phyloP scores from a whole-genome alignment of 768 basidiomycete genomes.

The Cystobasidium ongulense region DNA sequence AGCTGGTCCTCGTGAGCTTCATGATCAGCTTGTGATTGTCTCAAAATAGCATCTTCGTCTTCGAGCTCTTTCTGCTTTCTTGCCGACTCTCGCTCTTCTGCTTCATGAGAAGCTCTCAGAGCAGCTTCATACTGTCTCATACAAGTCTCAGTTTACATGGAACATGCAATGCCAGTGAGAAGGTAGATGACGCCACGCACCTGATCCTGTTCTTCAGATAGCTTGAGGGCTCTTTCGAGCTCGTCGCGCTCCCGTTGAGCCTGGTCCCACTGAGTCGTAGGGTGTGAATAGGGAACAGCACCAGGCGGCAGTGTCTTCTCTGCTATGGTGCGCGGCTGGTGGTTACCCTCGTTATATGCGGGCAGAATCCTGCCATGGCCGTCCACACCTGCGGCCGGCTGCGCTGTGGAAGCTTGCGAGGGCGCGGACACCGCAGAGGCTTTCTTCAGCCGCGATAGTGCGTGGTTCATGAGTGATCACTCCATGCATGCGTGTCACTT shows the following conservation, averaged over 20 bases:
- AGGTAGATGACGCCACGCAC: neutral
- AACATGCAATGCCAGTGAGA: neutral
- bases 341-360: neutral
- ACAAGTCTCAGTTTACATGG: neutral
- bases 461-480: neutral
- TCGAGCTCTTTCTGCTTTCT: neutral
- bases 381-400: neutral
- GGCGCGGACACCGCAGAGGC: neutral
- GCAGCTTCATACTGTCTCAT: neutral
- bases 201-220: constrained; percentile 14
- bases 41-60: neutral
- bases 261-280: neutral
- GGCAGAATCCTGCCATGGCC: neutral
- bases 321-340: neutral
- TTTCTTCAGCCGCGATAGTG: neutral
- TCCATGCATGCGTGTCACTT: neutral
- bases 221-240: constrained; percentile 3
- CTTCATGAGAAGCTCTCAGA: constrained; percentile 9
- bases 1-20: constrained; percentile 1
- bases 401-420: neutral
- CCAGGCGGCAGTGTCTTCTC: constrained; percentile 19
- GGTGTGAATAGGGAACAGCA: neutral
- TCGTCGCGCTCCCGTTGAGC: constrained; percentile 5
- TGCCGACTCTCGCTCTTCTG: neutral
- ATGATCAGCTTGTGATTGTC: neutral